Percentiles rank a stretch among this genome's conserved stretches.
These are phyloP conservation scores for Aspergillus sergii DNA, from an alignment of 2,329 filamentous ascomycete genomes.

Conservation along the genomic window DNA sequence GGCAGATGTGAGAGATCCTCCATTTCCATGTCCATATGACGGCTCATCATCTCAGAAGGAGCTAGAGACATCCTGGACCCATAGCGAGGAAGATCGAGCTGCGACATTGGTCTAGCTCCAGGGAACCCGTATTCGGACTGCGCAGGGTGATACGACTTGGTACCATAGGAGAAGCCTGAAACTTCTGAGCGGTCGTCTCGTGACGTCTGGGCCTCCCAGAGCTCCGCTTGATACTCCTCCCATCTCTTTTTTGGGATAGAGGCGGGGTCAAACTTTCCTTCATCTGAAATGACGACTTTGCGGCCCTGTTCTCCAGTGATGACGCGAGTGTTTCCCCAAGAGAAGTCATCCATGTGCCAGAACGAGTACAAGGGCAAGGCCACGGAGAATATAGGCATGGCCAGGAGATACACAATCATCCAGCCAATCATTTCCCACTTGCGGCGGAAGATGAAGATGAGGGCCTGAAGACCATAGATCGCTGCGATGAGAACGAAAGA, in stretches of 20 bases:
- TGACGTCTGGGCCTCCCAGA: conserved; percentile 94
- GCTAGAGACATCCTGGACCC: conserved; percentile 78
- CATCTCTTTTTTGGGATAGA: conserved; percentile 97
- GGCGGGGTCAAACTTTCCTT: conserved; percentile 94
- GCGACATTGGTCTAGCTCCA: conserved; percentile 62
- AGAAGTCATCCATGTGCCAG: conserved; percentile 99
- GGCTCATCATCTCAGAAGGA: conserved; percentile 70
- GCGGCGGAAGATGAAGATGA: conserved; percentile 93
- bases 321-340: conserved; percentile 97
- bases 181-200: conserved; percentile 81
- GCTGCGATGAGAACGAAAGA: conserved; percentile 88
- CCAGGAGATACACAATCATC: conserved; percentile 95
- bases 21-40: conserved; percentile 71
- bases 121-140: conserved; percentile 73
- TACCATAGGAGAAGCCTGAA: conserved; percentile 93
- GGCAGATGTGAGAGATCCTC: conserved; percentile 74
- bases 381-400: conserved; percentile 89
- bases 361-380: conserved; percentile 91
- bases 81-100: conserved; percentile 60
- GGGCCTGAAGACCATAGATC: conserved; percentile 95
- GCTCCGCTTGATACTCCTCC: conserved; percentile 97
- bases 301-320: conserved; percentile 92
- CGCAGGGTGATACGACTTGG: conserved; percentile 69
- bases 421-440: conserved; percentile 99
- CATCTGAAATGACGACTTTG: conserved; percentile 90